These are phyloP conservation scores for Botrytis paeoniae DNA, from an alignment of 2,329 filamentous ascomycete genomes.

Conservation along the genomic window DNA sequence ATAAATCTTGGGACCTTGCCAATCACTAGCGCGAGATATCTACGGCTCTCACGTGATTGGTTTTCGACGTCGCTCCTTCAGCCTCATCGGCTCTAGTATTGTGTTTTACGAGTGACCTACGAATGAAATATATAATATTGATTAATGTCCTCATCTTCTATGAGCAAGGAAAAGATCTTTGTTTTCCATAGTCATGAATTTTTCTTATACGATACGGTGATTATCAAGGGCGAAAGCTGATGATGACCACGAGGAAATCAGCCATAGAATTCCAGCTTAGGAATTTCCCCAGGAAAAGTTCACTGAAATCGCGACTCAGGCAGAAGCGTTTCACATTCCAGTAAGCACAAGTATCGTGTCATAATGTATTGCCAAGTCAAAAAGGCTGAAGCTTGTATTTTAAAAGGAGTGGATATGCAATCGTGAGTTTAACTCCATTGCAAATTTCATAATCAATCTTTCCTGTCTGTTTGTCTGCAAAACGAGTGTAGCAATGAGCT, in stretches of 20 bases:
- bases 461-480: not conserved
- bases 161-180: not conserved
- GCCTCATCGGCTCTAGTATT: not conserved
- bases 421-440: not conserved
- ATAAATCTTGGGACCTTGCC: constrained; percentile 18
- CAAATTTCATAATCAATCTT: not conserved
- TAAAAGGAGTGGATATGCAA: not conserved
- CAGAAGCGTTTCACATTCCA: not conserved
- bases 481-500: not conserved
- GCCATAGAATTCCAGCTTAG: not conserved
- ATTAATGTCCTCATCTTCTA: not conserved
- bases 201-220: no score
- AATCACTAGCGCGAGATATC: constrained; percentile 5
- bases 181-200: not conserved
- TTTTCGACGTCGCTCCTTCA: not conserved
- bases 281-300: not conserved
- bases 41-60: not conserved
- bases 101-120: not conserved
- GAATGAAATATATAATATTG: not conserved
- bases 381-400: not conserved
- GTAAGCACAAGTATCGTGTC: not conserved
- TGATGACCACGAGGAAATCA: not conserved
- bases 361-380: not conserved
- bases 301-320: not conserved
- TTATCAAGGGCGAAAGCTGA: not conserved